Base-by-base conservation (phyloP, 2,329 filamentous ascomycete genomes). In the Botryotinia convoluta region DNA sequence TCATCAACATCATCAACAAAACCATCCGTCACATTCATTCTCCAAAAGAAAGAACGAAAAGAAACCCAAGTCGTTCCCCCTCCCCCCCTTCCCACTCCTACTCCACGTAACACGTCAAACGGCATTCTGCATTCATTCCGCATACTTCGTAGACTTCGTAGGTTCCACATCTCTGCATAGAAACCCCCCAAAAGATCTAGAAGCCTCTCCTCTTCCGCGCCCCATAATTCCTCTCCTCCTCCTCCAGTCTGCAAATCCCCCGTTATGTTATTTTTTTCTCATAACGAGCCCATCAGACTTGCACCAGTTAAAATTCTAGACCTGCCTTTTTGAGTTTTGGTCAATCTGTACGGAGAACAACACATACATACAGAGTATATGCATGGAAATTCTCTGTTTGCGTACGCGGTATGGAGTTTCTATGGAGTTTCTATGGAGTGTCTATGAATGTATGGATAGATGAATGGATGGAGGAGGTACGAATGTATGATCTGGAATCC, bases 71-170 rank as follows among this genome's bases (percentile, higher is more conserved):
- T 26, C 48, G 48, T 54, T n/a, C 48, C 48, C 48, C 45, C 26
- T 51, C n/a, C 26, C 48, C 48, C 14, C 48, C 48, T 5, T 26
- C 22, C 45, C 0, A 22, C 22, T 44, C 42, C 22, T 16, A 54
- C 51, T 54, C 51, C 51, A 57, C 51, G 51, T 51, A 54, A 67
- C 64, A 67, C 64, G 64, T 67, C 35, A 48, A 67, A 54, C 64
- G n/a, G 32, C 64, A 67, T 67, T 37, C 44, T 48, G 44, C 62
- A 65, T 20, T 8, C 39, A 48, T 48, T 22, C 42, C 35, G 10
- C 61, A 63, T n/a, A 44, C 26, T 42, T 44, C 14, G 26, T 35
- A 48, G 20, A 63, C 16, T 29, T 20, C 14, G 16, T 37, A 35
- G 7, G 51, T 67, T 35, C 26, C 48, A 26, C n/a, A n/a, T 35